Base-by-base conservation (phyloP, 2,329 filamentous ascomycete species). In the Acrocalymma vagum region DNA sequence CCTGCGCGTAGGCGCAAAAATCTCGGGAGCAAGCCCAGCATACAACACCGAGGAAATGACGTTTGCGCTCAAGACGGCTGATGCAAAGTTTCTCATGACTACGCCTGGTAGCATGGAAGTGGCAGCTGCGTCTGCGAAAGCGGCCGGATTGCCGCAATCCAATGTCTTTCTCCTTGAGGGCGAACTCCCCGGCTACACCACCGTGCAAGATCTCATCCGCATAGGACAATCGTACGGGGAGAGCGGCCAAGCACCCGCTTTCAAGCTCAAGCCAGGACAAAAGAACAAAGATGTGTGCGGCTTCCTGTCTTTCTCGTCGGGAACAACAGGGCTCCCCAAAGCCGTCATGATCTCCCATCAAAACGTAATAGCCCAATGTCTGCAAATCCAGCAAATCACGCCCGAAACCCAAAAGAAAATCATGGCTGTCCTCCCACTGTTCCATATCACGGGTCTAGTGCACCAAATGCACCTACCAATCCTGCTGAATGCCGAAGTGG, bases 11-110 rank as follows among this genome's bases (percentile, higher is more conserved):
- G 79, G 75, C 49, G 83, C 79, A 7, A 75, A 82, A 20, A 79
- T 86, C 1, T 82, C 77, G 3, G 84, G 84, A 1, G 84, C 83
- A 0, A 82, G 77, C 11, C 84, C 84, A 0, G 84, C 83, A 0
- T 87, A 87, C 63, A 85, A 81, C 40, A 73, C 81, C 11, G 84
- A 87, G 33, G 85, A 88, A 53, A 86, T 87, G 80, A 79, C 77
- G 1, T 85, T 86, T 62, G 83, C 82, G 1, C 68, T 87, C 3
- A 77, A 79, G 52, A 83, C 76, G 1, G 79, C 75, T 1, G 70
- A 79, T 22, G 78, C 80, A 3, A 83, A 78, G 48, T 80, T 82
- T 44, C 57, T 85, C 8, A 77, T 86, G 65, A 84, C 82, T 0
- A 73, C 80, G 2, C 75, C 76, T 0, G 73, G 75, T 11, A 78